Evolutionary conservation across 805 yeast genomes (phyloP).

Genomic region (Nakazawaea populi): DNA sequence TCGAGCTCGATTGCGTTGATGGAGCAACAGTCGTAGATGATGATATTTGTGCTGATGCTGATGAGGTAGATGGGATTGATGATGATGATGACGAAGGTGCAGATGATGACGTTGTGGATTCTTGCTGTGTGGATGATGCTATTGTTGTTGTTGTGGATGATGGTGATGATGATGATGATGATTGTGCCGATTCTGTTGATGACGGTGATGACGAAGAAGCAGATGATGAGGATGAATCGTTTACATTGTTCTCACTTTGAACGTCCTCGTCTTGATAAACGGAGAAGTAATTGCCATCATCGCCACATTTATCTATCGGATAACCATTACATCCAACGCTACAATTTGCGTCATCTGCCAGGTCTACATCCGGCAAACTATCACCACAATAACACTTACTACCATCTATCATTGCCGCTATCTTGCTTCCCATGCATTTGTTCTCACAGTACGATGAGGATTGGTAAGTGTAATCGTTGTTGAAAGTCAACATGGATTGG

Average conservation of each 20-base stretch:
- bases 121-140: conserved; percentile 12
- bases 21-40: conserved; percentile 11
- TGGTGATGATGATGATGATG: conserved; percentile 15
- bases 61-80: conserved; percentile 10
- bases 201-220: conserved; percentile 22
- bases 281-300: conserved; percentile 37
- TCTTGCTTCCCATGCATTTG: conserved; percentile 41
- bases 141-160: conserved; percentile 15
- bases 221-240: conserved; percentile 10
- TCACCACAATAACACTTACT: conserved; percentile 64
- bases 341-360: conserved; percentile 32
- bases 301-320: conserved; percentile 59
- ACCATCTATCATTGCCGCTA: conserved; percentile 50
- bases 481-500: conserved; percentile 26
- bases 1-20: conserved; percentile 10
- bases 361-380: conserved; percentile 24
- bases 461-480: conserved; percentile 52
- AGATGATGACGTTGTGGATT: conserved; percentile 10
- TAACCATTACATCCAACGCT: conserved; percentile 52
- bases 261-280: conserved; percentile 35
- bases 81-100: conserved; percentile 12
- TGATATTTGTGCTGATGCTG: conserved; percentile 10
- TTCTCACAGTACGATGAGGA: conserved; percentile 50
- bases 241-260: conserved; percentile 7
- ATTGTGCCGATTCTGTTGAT: conserved; percentile 14